phyloP scores from a whole-genome alignment of 306 rosid genomes.

The Begonia peltatifolia region DNA sequence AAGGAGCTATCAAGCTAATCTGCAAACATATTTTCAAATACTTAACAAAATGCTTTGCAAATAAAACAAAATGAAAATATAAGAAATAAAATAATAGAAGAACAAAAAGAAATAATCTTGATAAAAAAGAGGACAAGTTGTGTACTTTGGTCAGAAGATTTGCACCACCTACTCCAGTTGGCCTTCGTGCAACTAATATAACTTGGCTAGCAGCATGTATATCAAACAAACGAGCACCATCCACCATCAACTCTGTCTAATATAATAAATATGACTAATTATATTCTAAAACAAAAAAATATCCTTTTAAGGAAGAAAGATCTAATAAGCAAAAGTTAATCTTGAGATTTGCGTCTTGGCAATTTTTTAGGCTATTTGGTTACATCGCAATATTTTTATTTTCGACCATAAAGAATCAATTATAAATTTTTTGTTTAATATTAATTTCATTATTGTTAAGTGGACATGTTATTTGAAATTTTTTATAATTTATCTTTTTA shows the following conservation, averaged over 20 bases:
- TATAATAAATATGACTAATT: slow-evolving; percentile 5
- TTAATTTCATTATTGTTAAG: too few relatives aligned
- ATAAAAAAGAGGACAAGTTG: too few relatives aligned
- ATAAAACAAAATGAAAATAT: slow-evolving; percentile 3
- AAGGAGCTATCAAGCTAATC: slow-evolving; percentile 74
- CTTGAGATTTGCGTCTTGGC: too few relatives aligned
- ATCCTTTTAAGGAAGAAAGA: too few relatives aligned
- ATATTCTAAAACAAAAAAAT: too few relatives aligned
- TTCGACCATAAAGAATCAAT: too few relatives aligned
- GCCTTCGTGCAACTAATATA: slow-evolving; percentile 58
- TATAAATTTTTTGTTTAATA: too few relatives aligned
- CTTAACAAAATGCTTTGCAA: slow-evolving; percentile 7
- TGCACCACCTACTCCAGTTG: slow-evolving; percentile 30
- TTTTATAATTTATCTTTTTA: too few relatives aligned
- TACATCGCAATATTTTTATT: too few relatives aligned
- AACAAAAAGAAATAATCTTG: slow-evolving; percentile 11
- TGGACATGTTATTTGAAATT: too few relatives aligned
- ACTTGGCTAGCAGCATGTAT: slow-evolving; percentile 48
- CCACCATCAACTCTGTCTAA: slow-evolving; percentile 47
- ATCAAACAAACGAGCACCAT: slow-evolving; percentile 62
- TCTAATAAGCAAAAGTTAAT: too few relatives aligned
- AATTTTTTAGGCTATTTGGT: too few relatives aligned
- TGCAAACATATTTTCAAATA: slow-evolving; percentile 22
- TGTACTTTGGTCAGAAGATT: slow-evolving; percentile 54
- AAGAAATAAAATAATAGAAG: slow-evolving; percentile 4